A percentile compares a stretch with the other conserved stretches of the same genome.
These are phyloP conservation scores for Phycomyces blakesleeanus DNA, from an alignment of 192 early-diverging fungal genomes.

Conservation along the genomic window DNA sequence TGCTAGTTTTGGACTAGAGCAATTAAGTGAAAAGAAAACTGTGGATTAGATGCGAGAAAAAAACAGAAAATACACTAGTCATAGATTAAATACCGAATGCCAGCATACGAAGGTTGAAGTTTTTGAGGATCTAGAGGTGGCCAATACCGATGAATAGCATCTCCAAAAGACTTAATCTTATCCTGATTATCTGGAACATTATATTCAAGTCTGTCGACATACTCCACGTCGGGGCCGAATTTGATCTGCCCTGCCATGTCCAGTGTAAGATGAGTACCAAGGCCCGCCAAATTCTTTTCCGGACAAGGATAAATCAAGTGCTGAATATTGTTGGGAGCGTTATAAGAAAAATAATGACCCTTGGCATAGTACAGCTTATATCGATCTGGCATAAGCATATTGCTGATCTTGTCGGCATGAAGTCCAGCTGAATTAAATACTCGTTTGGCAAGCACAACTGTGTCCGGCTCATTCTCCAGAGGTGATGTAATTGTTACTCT, in stretches of 20 bases:
- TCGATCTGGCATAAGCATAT: conserved; percentile 28
- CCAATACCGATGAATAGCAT: conserved; percentile 63
- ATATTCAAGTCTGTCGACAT: conserved; percentile 60
- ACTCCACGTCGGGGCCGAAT: conserved; percentile 79
- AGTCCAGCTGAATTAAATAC: conserved; percentile 83
- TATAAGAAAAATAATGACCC: conserved; percentile 74
- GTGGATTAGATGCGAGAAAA: not conserved
- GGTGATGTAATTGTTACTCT: conserved; percentile 48
- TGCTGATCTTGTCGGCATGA: conserved; percentile 60
- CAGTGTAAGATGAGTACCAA: conserved; percentile 78
- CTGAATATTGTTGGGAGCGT: conserved; percentile 36
- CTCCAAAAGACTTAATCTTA: conserved; percentile 38
- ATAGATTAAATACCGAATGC: conserved; percentile 61
- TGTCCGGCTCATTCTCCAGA: conserved; percentile 37
- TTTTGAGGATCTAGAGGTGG: conserved; percentile 50
- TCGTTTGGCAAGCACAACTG: conserved; percentile 45
- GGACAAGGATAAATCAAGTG: conserved; percentile 82
- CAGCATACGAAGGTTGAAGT: conserved; percentile 69
- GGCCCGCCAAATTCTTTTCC: conserved; percentile 59
- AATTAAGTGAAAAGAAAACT: not conserved
- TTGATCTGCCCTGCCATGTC: conserved; percentile 72
- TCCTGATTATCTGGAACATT: conserved; percentile 37
- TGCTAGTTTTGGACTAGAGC: conserved; percentile 72
- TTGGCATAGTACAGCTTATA: conserved; percentile 72
- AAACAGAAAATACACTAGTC: too few relatives aligned